Evolutionary conservation across 768 basidiomycete genomes (phyloP).

Genomic region (Boletus huronensis): DNA sequence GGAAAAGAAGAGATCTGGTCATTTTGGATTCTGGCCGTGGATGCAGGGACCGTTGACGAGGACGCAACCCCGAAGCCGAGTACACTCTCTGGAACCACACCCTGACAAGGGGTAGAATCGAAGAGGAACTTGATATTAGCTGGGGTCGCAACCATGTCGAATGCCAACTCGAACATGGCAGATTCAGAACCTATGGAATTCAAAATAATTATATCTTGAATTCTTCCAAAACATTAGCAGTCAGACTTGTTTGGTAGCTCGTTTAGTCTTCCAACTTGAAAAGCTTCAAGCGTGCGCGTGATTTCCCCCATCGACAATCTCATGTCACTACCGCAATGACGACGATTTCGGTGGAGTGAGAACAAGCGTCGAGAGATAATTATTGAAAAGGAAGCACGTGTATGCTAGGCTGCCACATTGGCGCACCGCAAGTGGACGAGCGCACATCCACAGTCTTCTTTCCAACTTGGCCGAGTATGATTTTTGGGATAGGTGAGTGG

Average conservation of each 20-base stretch:
- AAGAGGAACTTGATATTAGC: background rate
- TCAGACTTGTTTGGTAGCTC: background rate
- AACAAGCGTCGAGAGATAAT: no score
- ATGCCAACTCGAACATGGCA: background rate
- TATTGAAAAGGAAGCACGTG: no score
- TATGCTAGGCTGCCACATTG: no score
- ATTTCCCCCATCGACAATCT: no score
- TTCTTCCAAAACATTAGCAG: background rate
- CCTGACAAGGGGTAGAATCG: background rate
- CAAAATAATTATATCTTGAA: background rate
- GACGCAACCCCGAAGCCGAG: background rate
- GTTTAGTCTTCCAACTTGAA: background rate
- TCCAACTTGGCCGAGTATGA: background rate
- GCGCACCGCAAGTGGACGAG: no score
- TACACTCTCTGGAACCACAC: background rate
- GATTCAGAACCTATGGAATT: conserved; percentile 12
- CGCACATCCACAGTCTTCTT: background rate
- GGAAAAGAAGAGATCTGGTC: conserved; percentile 3
- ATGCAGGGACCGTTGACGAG: background rate
- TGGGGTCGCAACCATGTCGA: background rate
- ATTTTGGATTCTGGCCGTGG: conserved; percentile 5
- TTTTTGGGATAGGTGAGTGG: accelerated
- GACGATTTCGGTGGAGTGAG: no score
- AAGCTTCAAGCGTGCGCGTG: no score
- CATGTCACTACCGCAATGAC: no score